Percentiles rank a stretch among this genome's conserved stretches.
phyloP scores from a whole-genome alignment of 2,329 filamentous ascomycete species.

The Phialophora expanda region DNA sequence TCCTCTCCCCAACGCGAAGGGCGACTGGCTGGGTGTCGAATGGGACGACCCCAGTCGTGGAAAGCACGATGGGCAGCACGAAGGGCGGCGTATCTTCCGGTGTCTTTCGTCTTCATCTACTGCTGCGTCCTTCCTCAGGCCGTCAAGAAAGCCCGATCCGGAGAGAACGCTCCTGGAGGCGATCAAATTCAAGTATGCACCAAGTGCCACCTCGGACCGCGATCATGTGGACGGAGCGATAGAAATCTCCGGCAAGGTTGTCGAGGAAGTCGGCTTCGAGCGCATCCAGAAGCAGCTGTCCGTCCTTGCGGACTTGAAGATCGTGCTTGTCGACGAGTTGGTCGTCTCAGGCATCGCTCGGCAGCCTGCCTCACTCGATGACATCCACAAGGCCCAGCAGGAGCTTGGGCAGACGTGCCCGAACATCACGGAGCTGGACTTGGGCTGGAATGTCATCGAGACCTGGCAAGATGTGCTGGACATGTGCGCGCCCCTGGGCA shows the following conservation, averaged over 20 bases:
- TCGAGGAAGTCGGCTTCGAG: constrained; percentile 93
- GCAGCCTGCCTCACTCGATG: constrained; percentile 30
- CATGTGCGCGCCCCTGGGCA: constrained; percentile 73
- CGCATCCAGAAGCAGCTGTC: constrained; percentile 84
- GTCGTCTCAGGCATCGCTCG: constrained; percentile 57
- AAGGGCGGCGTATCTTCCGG: constrained; percentile 78
- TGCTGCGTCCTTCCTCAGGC: constrained; percentile 85
- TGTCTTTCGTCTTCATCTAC: constrained; percentile 62
- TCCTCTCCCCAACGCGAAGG: constrained; percentile 73
- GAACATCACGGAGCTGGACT: constrained; percentile 73
- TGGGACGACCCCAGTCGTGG: constrained; percentile 89
- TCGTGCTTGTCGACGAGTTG: constrained; percentile 81
- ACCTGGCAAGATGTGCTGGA: constrained; percentile 68
- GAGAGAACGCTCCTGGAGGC: constrained; percentile 78
- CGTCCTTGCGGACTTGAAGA: constrained; percentile 73
- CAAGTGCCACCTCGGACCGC: constrained; percentile 47
- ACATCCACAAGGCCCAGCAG: constrained; percentile 43
- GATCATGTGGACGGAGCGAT: constrained; percentile 39
- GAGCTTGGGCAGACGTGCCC: constrained; percentile 64
- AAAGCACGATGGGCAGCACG: constrained; percentile 87
- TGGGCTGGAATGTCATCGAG: constrained; percentile 83
- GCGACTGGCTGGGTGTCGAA: constrained; percentile 90
- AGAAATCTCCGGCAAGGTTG: constrained; percentile 78
- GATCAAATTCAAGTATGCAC: constrained; percentile 81
- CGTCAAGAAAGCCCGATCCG: constrained; percentile 70